Conservation (phyloP, 176 grass and related monocot species). For the Saccharum officinarum region DNA sequence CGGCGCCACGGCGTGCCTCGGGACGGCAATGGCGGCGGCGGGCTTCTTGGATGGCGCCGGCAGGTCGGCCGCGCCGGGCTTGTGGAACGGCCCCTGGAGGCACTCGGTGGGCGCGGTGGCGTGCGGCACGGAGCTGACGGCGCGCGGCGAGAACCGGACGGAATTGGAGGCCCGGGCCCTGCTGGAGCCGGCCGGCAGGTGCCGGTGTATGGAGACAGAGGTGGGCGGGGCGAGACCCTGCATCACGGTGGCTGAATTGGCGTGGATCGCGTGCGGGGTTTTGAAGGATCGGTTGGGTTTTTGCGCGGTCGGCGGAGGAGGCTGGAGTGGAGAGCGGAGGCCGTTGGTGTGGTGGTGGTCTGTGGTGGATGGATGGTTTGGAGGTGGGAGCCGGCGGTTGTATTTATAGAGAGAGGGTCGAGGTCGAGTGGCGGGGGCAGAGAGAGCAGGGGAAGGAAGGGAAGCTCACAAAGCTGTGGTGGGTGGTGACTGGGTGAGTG, state of each 20-base stretch:
- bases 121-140: constrained; percentile 25
- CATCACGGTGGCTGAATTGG: neutral
- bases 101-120: neutral
- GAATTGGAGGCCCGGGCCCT: neutral
- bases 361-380: neutral
- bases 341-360: neutral
- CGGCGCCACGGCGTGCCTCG: neutral
- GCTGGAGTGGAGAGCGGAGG: neutral
- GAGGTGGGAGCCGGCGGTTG: neutral
- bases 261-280: neutral
- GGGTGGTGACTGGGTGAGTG: neutral
- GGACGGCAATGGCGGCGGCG: constrained; percentile 39
- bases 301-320: neutral
- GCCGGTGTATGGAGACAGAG: constrained; percentile 45
- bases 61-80: neutral
- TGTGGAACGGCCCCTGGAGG: neutral
- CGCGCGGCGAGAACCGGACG: constrained; percentile 28
- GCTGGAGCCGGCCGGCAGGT: neutral
- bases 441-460: neutral
- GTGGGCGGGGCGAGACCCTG: constrained; percentile 31
- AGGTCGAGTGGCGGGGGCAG: neutral
- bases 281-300: neutral
- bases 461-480: neutral
- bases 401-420: constrained; percentile 53
- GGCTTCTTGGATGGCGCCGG: neutral